These are phyloP conservation scores for Pythium vanterpoolii DNA, from an alignment of 352 stramenopile genomes.

Conservation along the genomic window DNA sequence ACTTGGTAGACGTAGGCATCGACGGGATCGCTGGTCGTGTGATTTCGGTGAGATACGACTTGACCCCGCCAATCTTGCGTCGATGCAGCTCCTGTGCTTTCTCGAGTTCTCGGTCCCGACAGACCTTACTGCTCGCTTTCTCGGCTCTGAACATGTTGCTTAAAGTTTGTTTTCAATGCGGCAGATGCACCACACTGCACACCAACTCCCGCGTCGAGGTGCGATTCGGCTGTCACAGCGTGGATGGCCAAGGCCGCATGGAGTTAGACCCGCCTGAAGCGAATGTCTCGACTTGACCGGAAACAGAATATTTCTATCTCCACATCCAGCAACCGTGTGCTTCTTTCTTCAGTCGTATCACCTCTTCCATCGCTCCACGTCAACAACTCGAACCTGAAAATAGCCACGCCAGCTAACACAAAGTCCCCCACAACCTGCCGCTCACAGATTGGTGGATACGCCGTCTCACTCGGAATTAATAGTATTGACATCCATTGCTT, in stretches of 20 bases:
- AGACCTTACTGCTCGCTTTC: slow-evolving; percentile 78
- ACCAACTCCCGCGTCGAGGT: background rate
- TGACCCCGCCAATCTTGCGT: slow-evolving; percentile 68
- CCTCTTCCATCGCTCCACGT: background rate
- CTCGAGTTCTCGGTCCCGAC: slow-evolving; percentile 62
- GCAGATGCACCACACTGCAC: background rate
- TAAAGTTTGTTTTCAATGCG: background rate
- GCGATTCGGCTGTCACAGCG: background rate
- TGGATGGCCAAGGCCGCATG: background rate
- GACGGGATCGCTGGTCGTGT: slow-evolving; percentile 21
- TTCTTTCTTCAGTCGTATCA: background rate
- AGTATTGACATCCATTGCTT: background rate
- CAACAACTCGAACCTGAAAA: no score
- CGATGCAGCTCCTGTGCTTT: slow-evolving; percentile 66
- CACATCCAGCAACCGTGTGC: background rate
- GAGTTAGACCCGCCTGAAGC: background rate
- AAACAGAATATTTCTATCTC: background rate
- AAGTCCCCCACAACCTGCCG: no score
- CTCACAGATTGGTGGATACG: background rate
- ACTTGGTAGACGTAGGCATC: slow-evolving; percentile 14
- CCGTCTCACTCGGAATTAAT: background rate
- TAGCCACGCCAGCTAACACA: background rate
- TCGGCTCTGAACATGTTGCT: slow-evolving; percentile 62
- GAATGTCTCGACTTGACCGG: background rate
- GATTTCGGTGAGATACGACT: slow-evolving; percentile 45